These are phyloP conservation scores for Papiliotrema fonsecae DNA, from an alignment of 1,284 basidiomycete species.

Conservation along the genomic window DNA sequence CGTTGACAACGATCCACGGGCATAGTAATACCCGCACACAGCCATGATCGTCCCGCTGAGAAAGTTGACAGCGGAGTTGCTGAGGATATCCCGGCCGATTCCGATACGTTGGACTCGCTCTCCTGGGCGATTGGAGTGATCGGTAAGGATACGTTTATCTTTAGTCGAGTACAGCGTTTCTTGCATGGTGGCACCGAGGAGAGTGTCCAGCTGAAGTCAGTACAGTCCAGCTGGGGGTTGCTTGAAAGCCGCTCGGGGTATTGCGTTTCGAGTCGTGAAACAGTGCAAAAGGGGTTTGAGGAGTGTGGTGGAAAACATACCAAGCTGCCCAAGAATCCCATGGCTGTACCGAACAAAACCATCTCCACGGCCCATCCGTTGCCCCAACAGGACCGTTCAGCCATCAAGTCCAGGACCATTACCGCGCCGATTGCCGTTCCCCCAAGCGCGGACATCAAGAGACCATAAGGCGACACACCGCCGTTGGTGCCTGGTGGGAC, in stretches of 20 bases:
- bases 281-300: background rate
- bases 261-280: too few species aligned
- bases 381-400: conserved; percentile 58
- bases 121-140: conserved; percentile 48
- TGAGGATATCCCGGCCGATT: conserved; percentile 62
- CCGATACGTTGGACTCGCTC: conserved; percentile 57
- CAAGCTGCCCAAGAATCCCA: conserved; percentile 20
- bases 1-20: too few species aligned
- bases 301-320: conserved; percentile 1
- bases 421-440: conserved; percentile 66
- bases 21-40: conserved; percentile 17
- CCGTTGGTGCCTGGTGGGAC: conserved; percentile 93
- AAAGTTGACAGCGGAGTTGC: conserved; percentile 54
- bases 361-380: conserved; percentile 51
- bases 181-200: conserved; percentile 85
- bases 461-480: conserved; percentile 70
- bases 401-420: conserved; percentile 57
- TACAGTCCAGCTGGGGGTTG: too few species aligned
- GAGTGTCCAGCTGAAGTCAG: conserved; percentile 62
- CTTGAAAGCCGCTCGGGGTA: too few species aligned
- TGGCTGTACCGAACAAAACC: conserved; percentile 58
- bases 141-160: conserved; percentile 64
- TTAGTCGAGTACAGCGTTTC: conserved; percentile 66
- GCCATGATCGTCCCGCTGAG: conserved; percentile 29
- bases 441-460: conserved; percentile 65